A percentile compares a stretch with the other conserved stretches of the same genome.
Evolutionary conservation across 2,329 filamentous ascomycete genomes (phyloP).

Genomic region (Immersiporthe knoxdaviesiana): DNA sequence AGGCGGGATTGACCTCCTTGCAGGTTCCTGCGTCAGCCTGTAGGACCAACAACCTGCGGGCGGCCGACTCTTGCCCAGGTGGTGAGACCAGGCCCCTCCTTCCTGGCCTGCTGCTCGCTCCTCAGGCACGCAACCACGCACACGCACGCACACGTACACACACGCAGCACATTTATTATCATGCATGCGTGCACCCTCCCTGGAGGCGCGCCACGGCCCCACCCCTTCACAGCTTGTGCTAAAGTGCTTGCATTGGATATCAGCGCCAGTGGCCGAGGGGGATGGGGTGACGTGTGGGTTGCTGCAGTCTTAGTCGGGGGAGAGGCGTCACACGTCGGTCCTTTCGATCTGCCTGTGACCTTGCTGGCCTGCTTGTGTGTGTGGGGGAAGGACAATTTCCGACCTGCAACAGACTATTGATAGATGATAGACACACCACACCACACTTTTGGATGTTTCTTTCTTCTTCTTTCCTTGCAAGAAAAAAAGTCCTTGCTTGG

Average conservation of each 20-base stretch:
- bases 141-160: too few species aligned
- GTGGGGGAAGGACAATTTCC: neutral
- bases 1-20: slow-evolving; percentile 27
- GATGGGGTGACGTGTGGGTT: slow-evolving; percentile 27
- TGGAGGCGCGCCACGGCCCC: slow-evolving; percentile 6
- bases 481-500: neutral
- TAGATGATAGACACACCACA: neutral
- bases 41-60: slow-evolving; percentile 4
- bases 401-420: slow-evolving; percentile 3
- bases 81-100: neutral
- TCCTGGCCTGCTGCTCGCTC: neutral
- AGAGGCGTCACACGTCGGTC: slow-evolving; percentile 11
- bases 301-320: slow-evolving; percentile 23
- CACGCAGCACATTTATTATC: too few species aligned
- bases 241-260: slow-evolving; percentile 31
- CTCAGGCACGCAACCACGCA: neutral
- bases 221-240: slow-evolving; percentile 23
- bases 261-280: slow-evolving; percentile 17
- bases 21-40: slow-evolving; percentile 28
- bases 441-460: neutral
- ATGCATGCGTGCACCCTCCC: neutral
- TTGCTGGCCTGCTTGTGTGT: neutral
- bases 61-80: slow-evolving; percentile 15
- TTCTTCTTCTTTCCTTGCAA: neutral
- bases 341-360: neutral